phyloP scores from a whole-genome alignment of 805 yeast genomes.

The Scheffersomyces lignosus region DNA sequence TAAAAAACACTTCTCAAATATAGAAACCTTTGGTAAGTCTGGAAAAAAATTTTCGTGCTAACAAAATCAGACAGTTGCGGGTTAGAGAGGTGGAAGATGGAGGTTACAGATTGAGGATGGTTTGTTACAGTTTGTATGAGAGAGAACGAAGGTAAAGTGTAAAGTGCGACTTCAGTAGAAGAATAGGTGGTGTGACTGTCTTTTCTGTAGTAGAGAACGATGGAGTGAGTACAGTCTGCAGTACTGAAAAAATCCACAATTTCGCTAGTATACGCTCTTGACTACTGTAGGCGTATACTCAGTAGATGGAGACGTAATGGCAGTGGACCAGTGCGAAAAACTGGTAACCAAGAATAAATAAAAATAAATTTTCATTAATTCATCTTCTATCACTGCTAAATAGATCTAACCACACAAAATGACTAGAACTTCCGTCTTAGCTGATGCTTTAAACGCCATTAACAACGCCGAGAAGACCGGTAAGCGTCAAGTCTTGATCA shows the following conservation, averaged over 20 bases:
- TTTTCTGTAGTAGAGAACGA: too few species aligned
- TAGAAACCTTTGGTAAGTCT: background rate
- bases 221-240: too few species aligned
- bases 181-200: constrained; percentile 4
- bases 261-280: too few species aligned
- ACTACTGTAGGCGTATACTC: too few species aligned
- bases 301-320: too few species aligned
- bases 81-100: too few species aligned
- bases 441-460: constrained; percentile 36
- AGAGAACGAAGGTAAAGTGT: background rate
- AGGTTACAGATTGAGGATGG: constrained; percentile 4
- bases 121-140: too few species aligned
- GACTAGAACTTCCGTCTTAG: constrained; percentile 38
- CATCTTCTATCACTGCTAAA: too few species aligned
- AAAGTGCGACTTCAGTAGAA: constrained; percentile 1
- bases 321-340: background rate
- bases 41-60: constrained; percentile 8
- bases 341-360: constrained; percentile 1
- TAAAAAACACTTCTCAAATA: background rate
- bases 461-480: constrained; percentile 40
- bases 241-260: too few species aligned
- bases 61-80: background rate
- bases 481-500: constrained; percentile 36
- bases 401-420: too few species aligned
- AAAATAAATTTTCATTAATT: constrained; percentile 2